These are phyloP conservation scores for Gloeostereum incarnatum DNA, from an alignment of 768 basidiomycete genomes.

Conservation along the genomic window DNA sequence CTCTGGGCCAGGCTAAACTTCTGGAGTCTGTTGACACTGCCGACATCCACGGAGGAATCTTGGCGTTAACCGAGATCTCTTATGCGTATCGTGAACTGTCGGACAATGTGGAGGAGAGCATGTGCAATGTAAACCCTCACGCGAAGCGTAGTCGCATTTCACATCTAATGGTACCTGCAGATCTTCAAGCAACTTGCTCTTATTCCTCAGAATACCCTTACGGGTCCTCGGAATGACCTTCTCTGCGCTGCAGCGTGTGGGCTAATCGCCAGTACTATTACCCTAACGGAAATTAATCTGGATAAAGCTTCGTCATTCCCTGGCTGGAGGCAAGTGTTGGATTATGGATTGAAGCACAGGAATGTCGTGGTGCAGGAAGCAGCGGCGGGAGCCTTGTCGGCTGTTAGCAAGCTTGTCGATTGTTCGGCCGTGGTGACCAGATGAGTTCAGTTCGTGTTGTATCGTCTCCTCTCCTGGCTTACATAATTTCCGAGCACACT, in stretches of 20 bases:
- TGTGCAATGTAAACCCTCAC: conserved; percentile 45
- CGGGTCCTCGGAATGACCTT: conserved; percentile 61
- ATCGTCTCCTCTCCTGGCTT: conserved; percentile 7
- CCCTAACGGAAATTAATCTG: conserved; percentile 40
- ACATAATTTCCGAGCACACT: conserved; percentile 30
- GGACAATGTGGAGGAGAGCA: conserved; percentile 22
- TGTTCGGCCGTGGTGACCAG: conserved; percentile 56
- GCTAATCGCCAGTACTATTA: conserved; percentile 57
- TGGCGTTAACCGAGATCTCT: conserved; percentile 66
- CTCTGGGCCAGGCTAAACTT: conserved; percentile 45
- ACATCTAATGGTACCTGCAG: conserved; percentile 24
- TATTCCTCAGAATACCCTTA: conserved; percentile 50
- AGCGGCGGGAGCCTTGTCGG: conserved; percentile 59
- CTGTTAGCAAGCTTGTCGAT: conserved; percentile 62
- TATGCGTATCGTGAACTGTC: conserved; percentile 36
- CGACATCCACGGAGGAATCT: conserved; percentile 78
- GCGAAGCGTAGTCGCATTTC: conserved; percentile 5
- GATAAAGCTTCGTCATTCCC: conserved; percentile 33
- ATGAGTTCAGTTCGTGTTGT: conserved; percentile 41
- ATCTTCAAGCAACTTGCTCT: conserved; percentile 50
- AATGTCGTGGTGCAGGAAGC: conserved; percentile 60
- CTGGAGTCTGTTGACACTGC: conserved; percentile 54
- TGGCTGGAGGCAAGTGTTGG: conserved; percentile 61
- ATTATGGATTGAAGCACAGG: conserved; percentile 64
- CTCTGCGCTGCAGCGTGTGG: conserved; percentile 65